Conservation (phyloP, 1,139 yeast genomes). For the Magnusiomyces tetraspermus region DNA sequence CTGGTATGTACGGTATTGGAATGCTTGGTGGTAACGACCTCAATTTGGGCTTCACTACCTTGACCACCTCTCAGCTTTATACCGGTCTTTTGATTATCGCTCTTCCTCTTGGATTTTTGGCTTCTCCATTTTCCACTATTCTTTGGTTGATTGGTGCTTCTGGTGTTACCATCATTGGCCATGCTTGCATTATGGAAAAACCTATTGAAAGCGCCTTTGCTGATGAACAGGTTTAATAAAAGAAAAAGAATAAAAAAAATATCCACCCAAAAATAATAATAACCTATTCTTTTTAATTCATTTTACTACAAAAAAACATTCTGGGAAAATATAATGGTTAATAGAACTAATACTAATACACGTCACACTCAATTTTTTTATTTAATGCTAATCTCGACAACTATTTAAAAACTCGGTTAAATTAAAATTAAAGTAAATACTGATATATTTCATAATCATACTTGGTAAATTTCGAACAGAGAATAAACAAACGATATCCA, state of each 20-base stretch:
- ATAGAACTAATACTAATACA: too few relatives aligned
- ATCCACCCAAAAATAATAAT: too few relatives aligned
- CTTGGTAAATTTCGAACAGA: too few relatives aligned
- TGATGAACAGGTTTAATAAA: conserved; percentile 52
- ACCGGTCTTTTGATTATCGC: conserved; percentile 63
- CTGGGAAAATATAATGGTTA: too few relatives aligned
- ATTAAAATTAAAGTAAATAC: too few relatives aligned
- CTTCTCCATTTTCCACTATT: conserved; percentile 87
- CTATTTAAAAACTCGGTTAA: too few relatives aligned
- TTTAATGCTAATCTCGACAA: too few relatives aligned
- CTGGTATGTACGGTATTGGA: conserved; percentile 72
- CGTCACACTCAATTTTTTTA: too few relatives aligned
- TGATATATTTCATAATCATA: too few relatives aligned
- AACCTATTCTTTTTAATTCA: too few relatives aligned
- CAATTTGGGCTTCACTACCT: conserved; percentile 38
- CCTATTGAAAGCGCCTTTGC: conserved; percentile 97
- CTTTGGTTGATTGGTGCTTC: conserved; percentile 97
- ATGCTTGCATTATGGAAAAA: conserved; percentile 91
- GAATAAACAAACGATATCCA: too few relatives aligned
- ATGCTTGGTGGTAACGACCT: conserved; percentile 76
- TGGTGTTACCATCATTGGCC: conserved; percentile 75
- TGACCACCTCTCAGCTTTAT: conserved; percentile 74
- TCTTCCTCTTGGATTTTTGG: conserved; percentile 76
- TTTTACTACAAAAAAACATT: too few relatives aligned
- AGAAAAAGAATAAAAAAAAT: conserved; percentile 17